phyloP scores from a whole-genome alignment of 1,284 basidiomycete genomes.

The Coniophora puteana region DNA sequence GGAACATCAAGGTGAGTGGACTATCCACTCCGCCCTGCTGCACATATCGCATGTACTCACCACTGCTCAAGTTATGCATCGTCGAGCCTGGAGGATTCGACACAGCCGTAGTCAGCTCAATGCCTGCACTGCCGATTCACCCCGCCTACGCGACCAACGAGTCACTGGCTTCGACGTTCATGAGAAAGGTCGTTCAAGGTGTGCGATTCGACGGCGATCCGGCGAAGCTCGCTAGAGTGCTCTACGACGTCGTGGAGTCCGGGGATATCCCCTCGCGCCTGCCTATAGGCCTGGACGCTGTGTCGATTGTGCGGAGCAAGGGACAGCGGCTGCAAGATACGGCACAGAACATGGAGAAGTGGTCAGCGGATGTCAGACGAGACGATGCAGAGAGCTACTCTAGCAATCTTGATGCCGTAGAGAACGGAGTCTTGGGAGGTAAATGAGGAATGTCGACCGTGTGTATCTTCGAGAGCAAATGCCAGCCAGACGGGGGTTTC shows the following conservation, averaged over 20 bases:
- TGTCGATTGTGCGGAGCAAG: conserved; percentile 18
- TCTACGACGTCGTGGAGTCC: conserved; percentile 20
- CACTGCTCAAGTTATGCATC: conserved; percentile 16
- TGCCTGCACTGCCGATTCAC: conserved; percentile 14
- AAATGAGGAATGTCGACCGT: no score
- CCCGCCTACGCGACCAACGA: conserved; percentile 20
- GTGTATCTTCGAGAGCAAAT: no score
- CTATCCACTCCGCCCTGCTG: not conserved
- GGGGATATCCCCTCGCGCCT: conserved; percentile 19
- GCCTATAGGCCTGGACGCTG: conserved; percentile 21
- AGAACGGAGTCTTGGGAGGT: no score
- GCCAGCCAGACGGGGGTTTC: no score
- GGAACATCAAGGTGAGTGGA: conserved; percentile 15
- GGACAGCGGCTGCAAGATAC: conserved; percentile 17
- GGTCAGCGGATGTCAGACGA: conserved; percentile 25
- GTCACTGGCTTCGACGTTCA: conserved; percentile 22
- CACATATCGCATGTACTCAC: conserved; percentile 12
- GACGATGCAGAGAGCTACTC: no score
- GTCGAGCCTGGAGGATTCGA: conserved; percentile 23
- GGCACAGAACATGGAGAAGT: conserved; percentile 16
- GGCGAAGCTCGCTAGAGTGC: conserved; percentile 17
- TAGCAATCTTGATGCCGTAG: no score
- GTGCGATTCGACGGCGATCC: conserved; percentile 24
- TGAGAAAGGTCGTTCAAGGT: conserved; percentile 21
- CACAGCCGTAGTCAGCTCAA: conserved; percentile 13